These are phyloP conservation scores for Handroanthus guayacan DNA, from an alignment of 257 asterid species.

Conservation along the genomic window DNA sequence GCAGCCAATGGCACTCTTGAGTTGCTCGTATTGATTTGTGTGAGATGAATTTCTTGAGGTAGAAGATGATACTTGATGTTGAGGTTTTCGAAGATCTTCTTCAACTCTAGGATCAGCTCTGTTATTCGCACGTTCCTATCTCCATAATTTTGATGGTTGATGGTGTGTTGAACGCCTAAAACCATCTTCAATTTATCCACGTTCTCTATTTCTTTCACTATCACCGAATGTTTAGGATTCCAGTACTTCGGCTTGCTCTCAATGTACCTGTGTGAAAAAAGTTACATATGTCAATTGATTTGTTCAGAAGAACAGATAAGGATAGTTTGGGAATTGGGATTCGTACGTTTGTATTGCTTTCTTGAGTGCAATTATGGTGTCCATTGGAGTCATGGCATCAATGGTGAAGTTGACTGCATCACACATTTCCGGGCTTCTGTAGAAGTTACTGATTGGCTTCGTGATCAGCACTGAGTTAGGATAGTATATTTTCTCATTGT, in stretches of 20 bases:
- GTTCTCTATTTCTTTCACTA: conserved; percentile 62
- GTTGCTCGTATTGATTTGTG: conserved; percentile 37
- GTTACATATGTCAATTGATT: too few species aligned
- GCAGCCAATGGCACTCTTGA: conserved; percentile 21
- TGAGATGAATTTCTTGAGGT: conserved; percentile 65
- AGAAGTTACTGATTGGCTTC: conserved; percentile 70
- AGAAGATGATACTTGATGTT: conserved; percentile 58
- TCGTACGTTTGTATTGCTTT: conserved; percentile 60
- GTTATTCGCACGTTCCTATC: conserved; percentile 56
- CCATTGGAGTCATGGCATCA: conserved; percentile 58
- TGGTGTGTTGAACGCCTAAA: conserved; percentile 58
- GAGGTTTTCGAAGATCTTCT: conserved; percentile 60
- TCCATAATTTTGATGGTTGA: conserved; percentile 63
- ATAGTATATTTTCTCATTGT: conserved; percentile 70
- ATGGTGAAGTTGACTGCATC: conserved; percentile 57
- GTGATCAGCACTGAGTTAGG: conserved; percentile 60
- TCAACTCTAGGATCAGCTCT: conserved; percentile 60
- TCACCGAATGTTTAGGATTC: conserved; percentile 63
- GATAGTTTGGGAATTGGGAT: neutral
- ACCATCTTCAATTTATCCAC: conserved; percentile 61
- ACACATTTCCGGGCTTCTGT: conserved; percentile 74
- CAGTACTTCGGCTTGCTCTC: conserved; percentile 76
- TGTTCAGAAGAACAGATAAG: neutral
- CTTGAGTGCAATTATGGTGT: conserved; percentile 58
- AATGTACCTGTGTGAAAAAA: conserved; percentile 46